Conservation (phyloP, 169 alveolate genomes). For the Theileria annulata region DNA sequence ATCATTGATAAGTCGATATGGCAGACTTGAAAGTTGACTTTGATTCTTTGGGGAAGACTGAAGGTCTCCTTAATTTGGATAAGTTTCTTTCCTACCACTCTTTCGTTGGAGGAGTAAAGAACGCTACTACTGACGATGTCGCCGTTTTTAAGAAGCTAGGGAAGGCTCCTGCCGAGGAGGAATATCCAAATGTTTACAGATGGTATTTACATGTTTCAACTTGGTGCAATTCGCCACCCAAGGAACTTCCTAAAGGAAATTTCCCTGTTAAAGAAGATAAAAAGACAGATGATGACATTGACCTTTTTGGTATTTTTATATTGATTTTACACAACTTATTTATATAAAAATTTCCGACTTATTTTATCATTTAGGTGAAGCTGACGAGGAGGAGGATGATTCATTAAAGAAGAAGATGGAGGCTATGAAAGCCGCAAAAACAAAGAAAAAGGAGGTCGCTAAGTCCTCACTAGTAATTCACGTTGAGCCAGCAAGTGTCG, state of each 20-base stretch:
- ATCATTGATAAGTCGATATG: conserved; percentile 24
- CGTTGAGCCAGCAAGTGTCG: conserved; percentile 80
- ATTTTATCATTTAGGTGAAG: conserved; percentile 56
- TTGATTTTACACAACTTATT: background rate
- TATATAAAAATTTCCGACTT: background rate
- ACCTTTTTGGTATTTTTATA: conserved; percentile 55
- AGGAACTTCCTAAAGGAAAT: conserved; percentile 56
- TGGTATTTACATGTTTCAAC: conserved; percentile 65
- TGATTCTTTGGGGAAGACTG: conserved; percentile 32
- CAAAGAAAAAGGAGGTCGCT: conserved; percentile 69
- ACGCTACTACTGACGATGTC: conserved; percentile 61
- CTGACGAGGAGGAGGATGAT: conserved; percentile 66
- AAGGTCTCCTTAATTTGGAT: conserved; percentile 44
- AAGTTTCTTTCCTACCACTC: conserved; percentile 60
- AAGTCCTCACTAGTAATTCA: conserved; percentile 83
- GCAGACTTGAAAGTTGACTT: conserved; percentile 49
- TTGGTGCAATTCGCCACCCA: conserved; percentile 62
- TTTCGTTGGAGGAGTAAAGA: conserved; percentile 61
- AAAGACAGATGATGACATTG: conserved; percentile 62
- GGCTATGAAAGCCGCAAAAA: conserved; percentile 75
- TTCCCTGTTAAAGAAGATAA: conserved; percentile 33
- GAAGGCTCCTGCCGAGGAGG: conserved; percentile 45
- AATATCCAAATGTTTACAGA: conserved; percentile 48
- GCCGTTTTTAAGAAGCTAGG: conserved; percentile 66
- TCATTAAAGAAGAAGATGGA: conserved; percentile 77